phyloP scores from a whole-genome alignment of 1,284 basidiomycete genomes.

The Cutaneotrichosporon mucoides region DNA sequence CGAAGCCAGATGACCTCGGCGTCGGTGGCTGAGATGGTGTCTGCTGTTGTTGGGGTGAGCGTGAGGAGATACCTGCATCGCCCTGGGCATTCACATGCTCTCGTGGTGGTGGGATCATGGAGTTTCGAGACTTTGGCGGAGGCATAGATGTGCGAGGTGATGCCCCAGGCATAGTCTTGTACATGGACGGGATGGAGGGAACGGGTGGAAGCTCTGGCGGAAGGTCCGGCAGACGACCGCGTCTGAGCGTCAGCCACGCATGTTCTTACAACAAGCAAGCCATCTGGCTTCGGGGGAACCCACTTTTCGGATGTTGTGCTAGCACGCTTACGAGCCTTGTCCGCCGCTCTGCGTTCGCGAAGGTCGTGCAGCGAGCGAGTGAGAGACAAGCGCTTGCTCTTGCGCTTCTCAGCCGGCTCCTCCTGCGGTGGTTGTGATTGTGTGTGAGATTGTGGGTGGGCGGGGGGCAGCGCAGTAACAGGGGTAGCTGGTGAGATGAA shows the following conservation, averaged over 20 bases:
- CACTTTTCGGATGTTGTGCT: conserved; percentile 10
- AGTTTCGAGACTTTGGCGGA: background rate
- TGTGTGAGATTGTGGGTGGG: background rate
- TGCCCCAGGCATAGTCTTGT: background rate
- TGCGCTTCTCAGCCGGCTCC: conserved; percentile 1
- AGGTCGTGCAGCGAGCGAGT: conserved; percentile 11
- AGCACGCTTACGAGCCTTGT: conserved; percentile 2
- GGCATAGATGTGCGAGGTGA: background rate
- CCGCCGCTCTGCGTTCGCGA: conserved; percentile 4
- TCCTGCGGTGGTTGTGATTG: background rate
- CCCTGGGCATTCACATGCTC: background rate
- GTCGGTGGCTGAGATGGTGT: background rate
- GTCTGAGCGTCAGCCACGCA: background rate
- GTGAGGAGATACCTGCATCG: too few species aligned
- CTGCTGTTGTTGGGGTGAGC: too few species aligned
- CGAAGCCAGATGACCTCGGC: conserved; percentile 1
- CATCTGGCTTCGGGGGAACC: too few species aligned
- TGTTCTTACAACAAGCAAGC: too few species aligned
- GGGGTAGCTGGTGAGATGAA: background rate
- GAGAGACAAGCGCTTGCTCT: conserved; percentile 10
- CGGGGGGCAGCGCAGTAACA: background rate
- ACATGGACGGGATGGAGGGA: conserved; percentile 10
- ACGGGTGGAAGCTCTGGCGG: conserved; percentile 5
- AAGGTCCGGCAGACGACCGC: background rate
- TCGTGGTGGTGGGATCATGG: background rate